Percentiles rank a stretch among this genome's conserved stretches.
Conservation (phyloP, 768 basidiomycete genomes). For the Coprinopsis sp. region DNA sequence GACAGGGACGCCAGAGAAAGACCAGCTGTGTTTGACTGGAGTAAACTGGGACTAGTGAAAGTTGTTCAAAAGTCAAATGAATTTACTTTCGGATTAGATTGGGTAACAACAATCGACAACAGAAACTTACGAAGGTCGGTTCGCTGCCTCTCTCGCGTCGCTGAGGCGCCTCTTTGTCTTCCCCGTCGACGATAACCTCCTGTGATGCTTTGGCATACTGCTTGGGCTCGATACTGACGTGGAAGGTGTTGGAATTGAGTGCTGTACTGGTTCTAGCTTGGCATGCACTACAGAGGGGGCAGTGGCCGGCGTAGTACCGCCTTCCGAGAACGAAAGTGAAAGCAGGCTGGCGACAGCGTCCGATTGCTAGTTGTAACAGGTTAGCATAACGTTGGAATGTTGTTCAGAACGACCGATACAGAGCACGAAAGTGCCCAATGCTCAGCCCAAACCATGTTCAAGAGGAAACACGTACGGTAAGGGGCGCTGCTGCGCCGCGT, state of each 20-base stretch:
- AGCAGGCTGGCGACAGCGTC: slow-evolving; percentile 56
- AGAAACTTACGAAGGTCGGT: slow-evolving; percentile 63
- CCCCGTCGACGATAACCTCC: slow-evolving; percentile 66
- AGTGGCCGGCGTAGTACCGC: slow-evolving; percentile 36
- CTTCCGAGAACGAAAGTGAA: slow-evolving; percentile 63
- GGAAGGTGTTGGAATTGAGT: slow-evolving; percentile 11
- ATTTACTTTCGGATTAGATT: slow-evolving; percentile 11
- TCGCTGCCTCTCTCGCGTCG: slow-evolving; percentile 76
- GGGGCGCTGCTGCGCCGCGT: neutral
- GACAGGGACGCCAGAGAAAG: slow-evolving; percentile 44
- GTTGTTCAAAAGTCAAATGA: slow-evolving; percentile 6
- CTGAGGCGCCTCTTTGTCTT: slow-evolving; percentile 68
- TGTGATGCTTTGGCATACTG: slow-evolving; percentile 46
- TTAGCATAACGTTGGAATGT: neutral
- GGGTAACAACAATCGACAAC: slow-evolving; percentile 10
- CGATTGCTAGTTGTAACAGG: slow-evolving; percentile 26
- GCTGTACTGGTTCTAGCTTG: slow-evolving; percentile 1
- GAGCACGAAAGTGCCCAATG: neutral
- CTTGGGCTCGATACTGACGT: slow-evolving; percentile 19
- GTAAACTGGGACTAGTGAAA: slow-evolving; percentile 25
- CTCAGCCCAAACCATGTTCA: no score
- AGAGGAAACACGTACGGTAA: slow-evolving; percentile 7
- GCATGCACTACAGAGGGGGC: slow-evolving; percentile 2
- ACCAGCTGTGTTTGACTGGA: slow-evolving; percentile 30
- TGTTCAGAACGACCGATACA: no score